A percentile compares a stretch with the other conserved stretches of the same genome.
Conservation (phyloP, 352 stramenopile genomes). For the Lagenidium sp. region DNA sequence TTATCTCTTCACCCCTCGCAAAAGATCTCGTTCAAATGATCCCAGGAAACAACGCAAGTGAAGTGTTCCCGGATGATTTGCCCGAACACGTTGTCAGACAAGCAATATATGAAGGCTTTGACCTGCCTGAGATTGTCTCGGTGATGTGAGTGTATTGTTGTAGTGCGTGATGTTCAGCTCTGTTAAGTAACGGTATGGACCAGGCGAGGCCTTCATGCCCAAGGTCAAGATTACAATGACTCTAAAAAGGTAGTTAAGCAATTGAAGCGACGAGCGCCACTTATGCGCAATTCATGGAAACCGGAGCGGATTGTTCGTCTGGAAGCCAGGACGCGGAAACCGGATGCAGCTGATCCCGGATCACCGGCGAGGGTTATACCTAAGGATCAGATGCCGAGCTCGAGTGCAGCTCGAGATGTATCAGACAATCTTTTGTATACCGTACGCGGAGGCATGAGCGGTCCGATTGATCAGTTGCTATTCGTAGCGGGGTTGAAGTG, state of each 20-base stretch:
- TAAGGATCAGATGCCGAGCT: too few species aligned
- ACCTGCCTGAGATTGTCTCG: conserved; percentile 30
- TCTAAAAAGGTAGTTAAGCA: conserved; percentile 23
- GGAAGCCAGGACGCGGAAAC: conserved; percentile 1
- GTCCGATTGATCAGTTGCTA: conserved; percentile 27
- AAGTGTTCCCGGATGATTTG: conserved; percentile 44
- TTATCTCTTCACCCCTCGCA: conserved; percentile 25
- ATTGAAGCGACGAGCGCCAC: conserved; percentile 28
- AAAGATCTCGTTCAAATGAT: conserved; percentile 37
- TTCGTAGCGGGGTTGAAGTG: conserved; percentile 36
- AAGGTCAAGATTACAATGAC: conserved; percentile 32
- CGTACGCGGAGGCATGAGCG: conserved; percentile 22
- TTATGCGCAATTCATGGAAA: conserved; percentile 51
- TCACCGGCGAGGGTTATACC: too few species aligned
- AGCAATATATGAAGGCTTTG: conserved; percentile 41
- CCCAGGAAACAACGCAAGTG: conserved; percentile 25
- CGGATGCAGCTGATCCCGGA: too few species aligned
- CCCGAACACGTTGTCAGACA: conserved; percentile 34
- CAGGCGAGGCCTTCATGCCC: conserved; percentile 42
- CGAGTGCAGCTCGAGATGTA: too few species aligned
- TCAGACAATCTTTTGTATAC: too few species aligned
- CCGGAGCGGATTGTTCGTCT: conserved; percentile 23
- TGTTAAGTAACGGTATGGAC: not conserved
- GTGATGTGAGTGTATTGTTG: conserved; percentile 31
- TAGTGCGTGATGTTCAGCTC: not conserved